Evolutionary conservation across 257 asterid species (phyloP), one percentile per base, ranked within the genome.

Genomic region (Knoxia roxburghii): DNA sequence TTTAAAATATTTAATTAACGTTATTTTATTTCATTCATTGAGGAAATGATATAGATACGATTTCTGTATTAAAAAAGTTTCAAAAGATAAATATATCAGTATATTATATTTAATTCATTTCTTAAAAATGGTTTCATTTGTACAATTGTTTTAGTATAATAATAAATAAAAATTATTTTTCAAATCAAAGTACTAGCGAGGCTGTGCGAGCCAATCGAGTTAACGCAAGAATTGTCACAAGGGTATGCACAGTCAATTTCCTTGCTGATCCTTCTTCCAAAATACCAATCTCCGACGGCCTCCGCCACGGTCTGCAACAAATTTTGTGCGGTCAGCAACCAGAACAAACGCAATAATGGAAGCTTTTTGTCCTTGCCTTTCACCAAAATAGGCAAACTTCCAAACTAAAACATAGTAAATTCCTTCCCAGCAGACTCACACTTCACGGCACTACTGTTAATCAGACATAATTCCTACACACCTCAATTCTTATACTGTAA

Each of bases 231-330:
- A 41, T 63, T 79, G 68, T 88, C 87, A 67, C 99, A 93, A 61
- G 97, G 96, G 76, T 93, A 93, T 74, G 99, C 82, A 80, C 97
- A 86, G 74, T 90, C 99, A 55, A 90, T 82, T 80, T 72, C 81
- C 81, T 88, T 93, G 83, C 87, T 82, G 50, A 65, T 57, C 23
- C 72, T 70, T 80, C 95, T 80, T 37, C 92, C 81, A n/a, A 88
- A 93, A 75, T 88, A 93, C 99, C 99, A 93, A 72, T 90, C 96
- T 1, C 99, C 99, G n/a, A 93, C 92, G 24, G 99, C 96, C 78
- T 80, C 81, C 20, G 99, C 83, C 56, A 93, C 85, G 35, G 86
- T 84, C 99, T 90, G 87, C 24, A 65, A 55, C 41, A 69, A 76
- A 61, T 39, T n/a, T n/a, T n/a, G 6, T 39, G 24, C 69, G 49